Conservation (phyloP, 1,284 basidiomycete genomes). For the Rhodotorula sp. region DNA sequence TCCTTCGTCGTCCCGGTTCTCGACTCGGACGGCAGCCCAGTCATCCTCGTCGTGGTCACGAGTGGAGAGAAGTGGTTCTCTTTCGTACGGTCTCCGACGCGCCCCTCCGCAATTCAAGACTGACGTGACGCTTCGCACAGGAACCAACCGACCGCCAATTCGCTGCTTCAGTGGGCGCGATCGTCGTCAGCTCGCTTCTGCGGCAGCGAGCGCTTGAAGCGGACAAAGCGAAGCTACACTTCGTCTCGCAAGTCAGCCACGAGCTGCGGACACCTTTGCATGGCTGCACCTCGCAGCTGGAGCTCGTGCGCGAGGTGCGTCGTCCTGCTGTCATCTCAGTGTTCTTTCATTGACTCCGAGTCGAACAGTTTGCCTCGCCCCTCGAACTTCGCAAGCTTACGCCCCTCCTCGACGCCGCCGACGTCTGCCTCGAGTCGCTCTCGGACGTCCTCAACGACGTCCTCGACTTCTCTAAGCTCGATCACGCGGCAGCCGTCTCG, state of each 20-base stretch:
- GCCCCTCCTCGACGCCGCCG: conserved; percentile 22
- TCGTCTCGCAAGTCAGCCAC: conserved; percentile 44
- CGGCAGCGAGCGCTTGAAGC: conserved; percentile 26
- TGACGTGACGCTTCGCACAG: too few species aligned
- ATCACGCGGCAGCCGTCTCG: neutral
- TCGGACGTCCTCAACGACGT: conserved; percentile 34
- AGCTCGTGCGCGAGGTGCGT: conserved; percentile 39
- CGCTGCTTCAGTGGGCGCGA: conserved; percentile 12
- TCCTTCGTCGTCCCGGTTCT: conserved; percentile 19
- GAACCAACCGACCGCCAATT: conserved; percentile 20
- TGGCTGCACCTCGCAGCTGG: conserved; percentile 44
- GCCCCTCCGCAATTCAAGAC: too few species aligned
- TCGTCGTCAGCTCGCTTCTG: conserved; percentile 18
- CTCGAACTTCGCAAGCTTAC: conserved; percentile 19
- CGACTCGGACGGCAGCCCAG: conserved; percentile 25
- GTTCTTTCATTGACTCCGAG: neutral
- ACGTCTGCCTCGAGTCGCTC: conserved; percentile 26
- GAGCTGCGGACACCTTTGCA: conserved; percentile 48
- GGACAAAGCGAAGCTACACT: conserved; percentile 41
- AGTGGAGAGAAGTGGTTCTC: conserved; percentile 26
- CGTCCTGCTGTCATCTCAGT: neutral
- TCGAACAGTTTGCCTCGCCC: conserved; percentile 22
- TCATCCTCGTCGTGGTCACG: conserved; percentile 25
- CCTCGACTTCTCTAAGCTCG: conserved; percentile 29
- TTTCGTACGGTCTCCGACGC: conserved; percentile 9